These are phyloP conservation scores for Carex kokanica DNA, from an alignment of 176 grass and related monocot genomes.

Conservation along the genomic window DNA sequence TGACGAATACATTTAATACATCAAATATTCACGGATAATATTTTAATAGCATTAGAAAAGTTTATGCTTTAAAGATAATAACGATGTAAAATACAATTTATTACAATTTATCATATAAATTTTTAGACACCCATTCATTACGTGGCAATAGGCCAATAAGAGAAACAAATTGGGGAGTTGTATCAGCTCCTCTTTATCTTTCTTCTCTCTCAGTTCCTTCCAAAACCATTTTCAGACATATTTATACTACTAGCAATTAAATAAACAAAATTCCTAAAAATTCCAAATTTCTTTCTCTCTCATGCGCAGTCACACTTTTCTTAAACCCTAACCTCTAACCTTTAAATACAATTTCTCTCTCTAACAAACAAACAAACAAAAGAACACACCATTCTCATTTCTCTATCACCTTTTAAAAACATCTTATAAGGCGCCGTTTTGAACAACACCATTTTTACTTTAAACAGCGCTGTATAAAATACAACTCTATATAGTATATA, in stretches of 20 bases:
- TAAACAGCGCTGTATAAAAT: too few species aligned
- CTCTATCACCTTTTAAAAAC: too few species aligned
- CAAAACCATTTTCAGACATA: conserved; percentile 17
- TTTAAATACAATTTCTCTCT: conserved; percentile 8
- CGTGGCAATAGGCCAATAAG: not conserved
- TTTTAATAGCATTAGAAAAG: not conserved
- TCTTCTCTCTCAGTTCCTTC: not conserved
- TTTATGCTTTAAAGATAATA: not conserved
- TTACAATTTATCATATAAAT: not conserved
- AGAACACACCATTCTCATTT: not conserved
- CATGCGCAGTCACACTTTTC: not conserved
- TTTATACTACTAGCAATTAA: not conserved
- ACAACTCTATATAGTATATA: too few species aligned
- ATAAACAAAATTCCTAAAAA: not conserved
- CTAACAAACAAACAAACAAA: conserved; percentile 7
- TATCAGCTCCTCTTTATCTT: not conserved
- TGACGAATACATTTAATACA: not conserved
- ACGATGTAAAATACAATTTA: not conserved
- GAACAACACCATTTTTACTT: too few species aligned
- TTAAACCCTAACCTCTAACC: not conserved
- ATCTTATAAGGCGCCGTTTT: too few species aligned
- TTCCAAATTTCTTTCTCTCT: not conserved
- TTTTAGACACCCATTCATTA: not conserved
- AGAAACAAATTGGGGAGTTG: not conserved
- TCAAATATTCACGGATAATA: not conserved